Evolutionary conservation across 805 yeast genomes (phyloP), one percentile per base, ranked within the genome.

Genomic region (Wilhelminamyces savonicus): DNA sequence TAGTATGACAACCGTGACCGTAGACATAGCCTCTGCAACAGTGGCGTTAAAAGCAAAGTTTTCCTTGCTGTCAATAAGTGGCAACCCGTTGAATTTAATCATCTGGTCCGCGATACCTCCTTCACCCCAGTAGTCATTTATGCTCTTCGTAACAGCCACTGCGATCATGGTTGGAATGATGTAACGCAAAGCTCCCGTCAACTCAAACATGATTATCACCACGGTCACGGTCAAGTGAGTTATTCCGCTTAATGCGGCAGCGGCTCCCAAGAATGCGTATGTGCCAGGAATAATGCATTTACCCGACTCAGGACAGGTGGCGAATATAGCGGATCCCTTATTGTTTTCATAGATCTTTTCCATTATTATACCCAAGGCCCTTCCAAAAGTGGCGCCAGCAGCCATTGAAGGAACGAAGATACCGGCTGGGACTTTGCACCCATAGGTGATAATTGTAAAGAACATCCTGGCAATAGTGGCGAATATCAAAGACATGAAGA

Each of bases 351-450:
- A 46, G 14, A 61, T 30, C 5, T 57, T 39, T 39, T 83, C 82
- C 35, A 85, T 77, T 5, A 82, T 36, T 7, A 86, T 59, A 4
- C 98, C 97, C 9, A 92, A 45, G 0, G 88, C 81, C 30, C 97
- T 69, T 6, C 98, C 98, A 55, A 85, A 82, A 0, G 95, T 76
- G 0, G 97, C 97, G 14, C 98, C 98, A 2, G 87, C 82, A 0
- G 95, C 88, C 94, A 92, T 85, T 2, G 95, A 83, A 3, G 98
- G 98, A 31, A 92, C 94, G 57, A 92, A 82, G 5, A 90, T 85
- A 11, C 98, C 98, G n/a, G 97, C 94, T 0, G 98, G 98, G 0
- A 90, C 88, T 55, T 82, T 86, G 38, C 87, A 78, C 3, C 96
- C 96, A 52, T 94, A 92, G 0, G 97, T 82, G 11, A 92, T 66